Base-by-base conservation (phyloP, 768 basidiomycete genomes). In the Leucosporidium yakuticum region DNA sequence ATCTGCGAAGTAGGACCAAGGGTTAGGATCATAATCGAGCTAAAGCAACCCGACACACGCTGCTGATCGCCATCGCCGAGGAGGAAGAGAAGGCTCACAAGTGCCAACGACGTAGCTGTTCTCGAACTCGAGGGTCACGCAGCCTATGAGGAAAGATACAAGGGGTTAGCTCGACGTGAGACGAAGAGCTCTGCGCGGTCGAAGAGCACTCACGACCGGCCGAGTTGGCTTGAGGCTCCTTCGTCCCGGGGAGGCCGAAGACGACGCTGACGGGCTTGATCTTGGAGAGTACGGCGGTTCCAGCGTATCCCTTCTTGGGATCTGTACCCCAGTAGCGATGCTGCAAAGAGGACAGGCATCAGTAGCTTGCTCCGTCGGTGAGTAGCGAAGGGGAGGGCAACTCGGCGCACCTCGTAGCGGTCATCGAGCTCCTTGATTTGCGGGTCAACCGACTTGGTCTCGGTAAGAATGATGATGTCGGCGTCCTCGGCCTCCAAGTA, bases 401-500 rank as follows among this genome's bases (percentile, higher is more conserved):
- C 20, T 11, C 6, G 44, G 17, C 66, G 8, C 12, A 71, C 70
- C 44, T 51, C 48, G 49, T 69, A 73, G 0, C 66, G 63, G n/a
- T 57, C 59, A 15, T 64, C 47, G n/a, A 70, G 60, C 48, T 60
- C 55, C 8, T 61, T 44, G 20, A 68, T 25, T 12, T 58, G 44
- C n/a, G 66, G 60, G 25, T 80, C 82, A 4, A 85, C 89, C 50
- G 68, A 64, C 82, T 92, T 94, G 15, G 90, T 92, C 80, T 94
- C 91, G 0, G 89, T 90, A 53, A 94, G 80, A 21, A 93, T 83
- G 29, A 93, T 81, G 32, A 94, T 81, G 75, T 94, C 91, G 0
- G 91, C 85, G 75, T 92, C 86, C 74, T 94, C 91, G 2, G 90
- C 90, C 71, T 89, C 86, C 39, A 92, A 81, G 75, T 94, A 94